phyloP scores from a whole-genome alignment of 176 grass and related monocot genomes.

The barley (Hordeum vulgare) region DNA sequence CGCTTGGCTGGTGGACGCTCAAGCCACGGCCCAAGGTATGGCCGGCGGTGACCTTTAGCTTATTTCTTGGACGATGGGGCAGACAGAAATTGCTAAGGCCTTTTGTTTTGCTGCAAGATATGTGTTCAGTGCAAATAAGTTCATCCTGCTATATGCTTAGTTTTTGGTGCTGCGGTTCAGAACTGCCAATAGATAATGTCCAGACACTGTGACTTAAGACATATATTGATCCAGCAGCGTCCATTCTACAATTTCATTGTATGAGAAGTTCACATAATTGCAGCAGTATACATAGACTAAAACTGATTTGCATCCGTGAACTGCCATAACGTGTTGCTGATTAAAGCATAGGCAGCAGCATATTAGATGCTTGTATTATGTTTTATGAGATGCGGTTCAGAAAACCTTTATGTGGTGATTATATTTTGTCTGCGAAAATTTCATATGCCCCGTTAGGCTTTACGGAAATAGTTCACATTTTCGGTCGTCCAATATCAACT shows the following conservation, averaged over 20 bases:
- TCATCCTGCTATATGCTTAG: neutral
- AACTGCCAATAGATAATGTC: neutral
- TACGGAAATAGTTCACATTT: neutral
- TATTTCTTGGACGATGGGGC: neutral
- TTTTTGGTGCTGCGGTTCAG: neutral
- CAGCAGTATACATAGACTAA: neutral
- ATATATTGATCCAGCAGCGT: neutral
- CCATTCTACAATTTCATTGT: neutral
- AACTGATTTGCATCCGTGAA: neutral
- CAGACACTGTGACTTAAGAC: neutral
- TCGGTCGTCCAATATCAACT: neutral
- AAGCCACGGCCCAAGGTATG: conserved; percentile 69
- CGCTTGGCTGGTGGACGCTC: conserved; percentile 80
- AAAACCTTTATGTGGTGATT: neutral
- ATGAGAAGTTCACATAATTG: neutral
- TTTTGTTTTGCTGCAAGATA: neutral
- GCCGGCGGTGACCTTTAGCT: neutral
- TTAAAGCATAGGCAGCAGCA: neutral
- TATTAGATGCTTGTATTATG: neutral
- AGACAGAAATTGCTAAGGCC: neutral
- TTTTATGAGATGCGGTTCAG: neutral
- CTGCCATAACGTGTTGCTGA: neutral
- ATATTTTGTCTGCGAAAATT: neutral
- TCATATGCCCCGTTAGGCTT: neutral
- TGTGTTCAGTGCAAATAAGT: neutral